Conservation (phyloP, 108 stramenopile species). For the Aurantiochytrium sp. region DNA sequence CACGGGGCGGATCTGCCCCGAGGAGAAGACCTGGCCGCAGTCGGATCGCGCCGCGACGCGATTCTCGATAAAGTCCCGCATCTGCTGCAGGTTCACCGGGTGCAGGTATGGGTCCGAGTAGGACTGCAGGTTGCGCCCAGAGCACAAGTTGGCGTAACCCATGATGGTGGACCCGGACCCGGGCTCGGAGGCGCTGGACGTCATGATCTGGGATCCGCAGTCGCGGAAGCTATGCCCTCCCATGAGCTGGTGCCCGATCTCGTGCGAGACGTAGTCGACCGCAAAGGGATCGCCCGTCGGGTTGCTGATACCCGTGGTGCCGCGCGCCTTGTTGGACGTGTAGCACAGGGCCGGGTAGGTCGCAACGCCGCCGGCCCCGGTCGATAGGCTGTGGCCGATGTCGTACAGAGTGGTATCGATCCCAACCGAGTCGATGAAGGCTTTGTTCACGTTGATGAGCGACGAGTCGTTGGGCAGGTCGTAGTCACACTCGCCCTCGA, state of each 20-base stretch:
- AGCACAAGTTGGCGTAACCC: not conserved
- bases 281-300: not conserved
- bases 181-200: not conserved
- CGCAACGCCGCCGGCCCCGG: not conserved
- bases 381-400: conserved; percentile 5
- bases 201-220: not conserved
- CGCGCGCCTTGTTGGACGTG: not conserved
- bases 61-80: not conserved
- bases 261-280: conserved; percentile 10
- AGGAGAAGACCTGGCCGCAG: not conserved
- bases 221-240: not conserved
- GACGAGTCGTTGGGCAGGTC: not conserved
- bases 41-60: not conserved
- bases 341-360: not conserved
- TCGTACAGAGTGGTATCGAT: not conserved
- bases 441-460: not conserved
- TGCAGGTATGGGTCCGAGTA: conserved; percentile 8
- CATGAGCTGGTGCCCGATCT: conserved; percentile 5
- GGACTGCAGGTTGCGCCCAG: not conserved
- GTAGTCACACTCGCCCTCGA: not conserved
- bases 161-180: conserved; percentile 23
- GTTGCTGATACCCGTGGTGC: not conserved
- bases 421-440: not conserved
- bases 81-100: not conserved
- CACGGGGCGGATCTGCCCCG: not conserved